Percentiles rank a stretch among this genome's conserved stretches.
Evolutionary conservation across 371 early-diverging fungal species (phyloP).

Genomic region (Mucor irregularis): DNA sequence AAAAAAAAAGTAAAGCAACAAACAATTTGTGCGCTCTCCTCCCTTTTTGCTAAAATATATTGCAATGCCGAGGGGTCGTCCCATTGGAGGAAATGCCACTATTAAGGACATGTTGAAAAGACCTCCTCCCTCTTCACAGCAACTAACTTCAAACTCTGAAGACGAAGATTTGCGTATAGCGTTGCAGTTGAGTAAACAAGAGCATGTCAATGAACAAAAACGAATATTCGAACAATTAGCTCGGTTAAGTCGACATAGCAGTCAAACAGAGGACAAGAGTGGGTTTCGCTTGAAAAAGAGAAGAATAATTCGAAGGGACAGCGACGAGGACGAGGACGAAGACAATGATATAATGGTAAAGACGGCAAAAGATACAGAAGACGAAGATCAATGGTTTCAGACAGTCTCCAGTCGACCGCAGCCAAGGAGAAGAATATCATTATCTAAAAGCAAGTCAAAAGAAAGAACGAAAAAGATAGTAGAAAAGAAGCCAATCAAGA

Average conservation of each 20-base stretch:
- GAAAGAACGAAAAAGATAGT: neutral
- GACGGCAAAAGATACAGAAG: neutral
- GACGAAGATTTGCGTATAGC: slow-evolving; percentile 9
- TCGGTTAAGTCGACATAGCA: neutral
- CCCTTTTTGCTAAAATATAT: no score
- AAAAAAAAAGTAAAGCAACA: no score
- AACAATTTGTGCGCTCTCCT: neutral
- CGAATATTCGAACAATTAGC: slow-evolving; percentile 6
- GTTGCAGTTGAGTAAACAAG: slow-evolving; percentile 16
- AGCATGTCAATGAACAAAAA: slow-evolving; percentile 21
- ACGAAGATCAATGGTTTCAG: slow-evolving; percentile 23
- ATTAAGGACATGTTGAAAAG: slow-evolving; percentile 1
- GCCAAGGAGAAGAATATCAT: neutral
- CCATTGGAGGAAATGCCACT: neutral
- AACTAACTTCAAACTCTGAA: neutral
- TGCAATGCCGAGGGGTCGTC: no score
- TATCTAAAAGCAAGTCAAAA: neutral
- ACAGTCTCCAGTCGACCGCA: slow-evolving; percentile 14
- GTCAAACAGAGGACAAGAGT: no score
- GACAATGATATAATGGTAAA: neutral
- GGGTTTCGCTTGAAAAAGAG: no score
- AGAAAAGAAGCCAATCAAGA: neutral
- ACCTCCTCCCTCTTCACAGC: neutral
- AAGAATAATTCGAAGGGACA: neutral
- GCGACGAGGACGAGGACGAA: neutral